Evolutionary conservation across 2,329 filamentous ascomycete species (phyloP).

Genomic region (Sporothrix schenckii): DNA sequence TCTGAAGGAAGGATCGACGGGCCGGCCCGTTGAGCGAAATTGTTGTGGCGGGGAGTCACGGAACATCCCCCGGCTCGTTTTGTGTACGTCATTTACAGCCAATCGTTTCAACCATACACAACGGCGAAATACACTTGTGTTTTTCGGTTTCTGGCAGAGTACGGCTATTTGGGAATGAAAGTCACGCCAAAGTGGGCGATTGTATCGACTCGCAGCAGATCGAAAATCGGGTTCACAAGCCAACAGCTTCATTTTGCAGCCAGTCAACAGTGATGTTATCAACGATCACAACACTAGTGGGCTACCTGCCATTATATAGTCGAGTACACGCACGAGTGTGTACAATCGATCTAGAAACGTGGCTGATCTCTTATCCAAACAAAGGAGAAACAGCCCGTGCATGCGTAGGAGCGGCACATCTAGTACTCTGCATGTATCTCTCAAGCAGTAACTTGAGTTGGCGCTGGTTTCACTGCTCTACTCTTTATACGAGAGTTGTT

Average conservation of each 20-base stretch:
- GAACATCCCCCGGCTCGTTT: not conserved
- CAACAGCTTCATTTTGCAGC: too few species aligned
- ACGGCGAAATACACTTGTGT: not conserved
- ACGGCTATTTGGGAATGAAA: not conserved
- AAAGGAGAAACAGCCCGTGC: not conserved
- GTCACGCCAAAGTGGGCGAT: not conserved
- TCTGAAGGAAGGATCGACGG: constrained; percentile 10
- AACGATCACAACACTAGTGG: too few species aligned
- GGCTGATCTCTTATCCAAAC: too few species aligned
- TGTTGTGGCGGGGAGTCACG: not conserved
- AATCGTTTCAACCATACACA: not conserved
- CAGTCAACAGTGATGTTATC: too few species aligned
- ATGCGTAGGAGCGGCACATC: not conserved
- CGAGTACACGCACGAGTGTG: too few species aligned
- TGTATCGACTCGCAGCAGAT: too few species aligned
- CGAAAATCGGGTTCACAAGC: too few species aligned
- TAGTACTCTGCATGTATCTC: not conserved
- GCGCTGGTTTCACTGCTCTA: too few species aligned
- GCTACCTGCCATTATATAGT: too few species aligned
- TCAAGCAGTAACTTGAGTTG: not conserved
- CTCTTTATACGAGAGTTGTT: too few species aligned
- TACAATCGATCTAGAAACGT: too few species aligned
- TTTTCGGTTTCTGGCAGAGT: not conserved
- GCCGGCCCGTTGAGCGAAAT: constrained; percentile 13
- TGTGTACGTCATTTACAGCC: not conserved